A percentile compares a stretch with the other conserved stretches of the same genome.
phyloP scores from a whole-genome alignment of 441 rosid species.

The Melastoma candidum region DNA sequence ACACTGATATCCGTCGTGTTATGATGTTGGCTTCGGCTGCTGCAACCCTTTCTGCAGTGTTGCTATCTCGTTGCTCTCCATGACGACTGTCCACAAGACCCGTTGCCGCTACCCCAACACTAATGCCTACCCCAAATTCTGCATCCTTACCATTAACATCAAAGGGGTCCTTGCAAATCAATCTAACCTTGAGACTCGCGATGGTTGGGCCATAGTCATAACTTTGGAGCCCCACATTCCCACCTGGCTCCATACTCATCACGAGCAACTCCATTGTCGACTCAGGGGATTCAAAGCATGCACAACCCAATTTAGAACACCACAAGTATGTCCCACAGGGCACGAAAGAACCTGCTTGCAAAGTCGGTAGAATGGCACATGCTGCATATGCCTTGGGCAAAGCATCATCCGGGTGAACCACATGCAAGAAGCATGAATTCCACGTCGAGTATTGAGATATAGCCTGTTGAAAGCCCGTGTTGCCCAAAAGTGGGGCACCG shows the following conservation, averaged over 20 bases:
- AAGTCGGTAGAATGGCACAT: not conserved
- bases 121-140: slow-evolving; percentile 19
- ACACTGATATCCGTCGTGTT: slow-evolving; percentile 10
- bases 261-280: slow-evolving; percentile 21
- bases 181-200: slow-evolving; percentile 7
- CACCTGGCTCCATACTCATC: slow-evolving; percentile 1
- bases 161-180: slow-evolving; percentile 15
- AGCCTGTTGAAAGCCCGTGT: slow-evolving; percentile 30
- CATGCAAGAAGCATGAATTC: slow-evolving; percentile 59
- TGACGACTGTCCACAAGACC: slow-evolving; percentile 16
- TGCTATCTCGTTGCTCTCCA: slow-evolving; percentile 12
- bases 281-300: slow-evolving; percentile 41
- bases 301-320: slow-evolving; percentile 28
- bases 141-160: not conserved
- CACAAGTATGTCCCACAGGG: slow-evolving; percentile 61
- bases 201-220: slow-evolving; percentile 15
- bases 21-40: slow-evolving; percentile 10
- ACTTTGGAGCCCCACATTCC: slow-evolving; percentile 8
- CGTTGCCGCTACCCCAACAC: slow-evolving; percentile 22
- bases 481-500: slow-evolving; percentile 51
- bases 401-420: slow-evolving; percentile 28
- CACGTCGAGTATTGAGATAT: slow-evolving; percentile 24
- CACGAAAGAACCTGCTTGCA: slow-evolving; percentile 16
- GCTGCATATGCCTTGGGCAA: slow-evolving; percentile 17
- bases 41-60: slow-evolving; percentile 9